Evolutionary conservation across 2,329 filamentous ascomycete genomes (phyloP), one percentile per base, ranked within the genome.

Genomic region (Paracorniculantispora psalliotae): DNA sequence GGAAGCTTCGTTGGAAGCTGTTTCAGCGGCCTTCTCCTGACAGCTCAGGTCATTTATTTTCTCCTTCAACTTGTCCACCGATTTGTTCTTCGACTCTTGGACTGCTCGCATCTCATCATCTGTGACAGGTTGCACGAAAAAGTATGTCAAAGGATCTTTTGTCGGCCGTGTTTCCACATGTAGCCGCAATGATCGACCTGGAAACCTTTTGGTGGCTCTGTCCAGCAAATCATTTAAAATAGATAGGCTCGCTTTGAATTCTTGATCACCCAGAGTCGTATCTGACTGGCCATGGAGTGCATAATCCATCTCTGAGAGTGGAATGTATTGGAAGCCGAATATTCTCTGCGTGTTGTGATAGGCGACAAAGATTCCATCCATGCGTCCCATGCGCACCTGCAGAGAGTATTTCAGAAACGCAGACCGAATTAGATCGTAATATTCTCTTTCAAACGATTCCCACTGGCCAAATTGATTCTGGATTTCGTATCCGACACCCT

Each of bases 341-440:
- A 99, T 96, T 58, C 92, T 89, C 73, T 92, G 82, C 2, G 92
- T 90, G 71, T 99, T 99, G 77, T 99, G 94, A 71, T 87, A 99
- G 2, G 94, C 94, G 23, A 97, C 90, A 69, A 97, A 99, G 52
- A 97, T 97, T 57, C 94, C 94, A 69, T 99, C 93, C 96, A 99
- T 99, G 52, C 92, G 87, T 19, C 96, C 94, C 85, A 99, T 96
- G 47, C 94, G 90, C 28, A 93, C 96, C 74, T 99, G 94, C 30
- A 99, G 79, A 10, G 92, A 96, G 72, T 99, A 99, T 69, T 99
- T 99, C 58, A 99, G 78, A 75, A 99, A 93, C 0, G 93, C 94
- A 1, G 92, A 85, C 56, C 96, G 84, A 61, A 96, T 93, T 92
- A 99, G 96, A 72, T 99, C 94, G 71, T 88, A 96, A 72, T 94